Evolutionary conservation across 1,139 yeast genomes (phyloP).

Genomic region (Yamadazyma songkhlaensis): DNA sequence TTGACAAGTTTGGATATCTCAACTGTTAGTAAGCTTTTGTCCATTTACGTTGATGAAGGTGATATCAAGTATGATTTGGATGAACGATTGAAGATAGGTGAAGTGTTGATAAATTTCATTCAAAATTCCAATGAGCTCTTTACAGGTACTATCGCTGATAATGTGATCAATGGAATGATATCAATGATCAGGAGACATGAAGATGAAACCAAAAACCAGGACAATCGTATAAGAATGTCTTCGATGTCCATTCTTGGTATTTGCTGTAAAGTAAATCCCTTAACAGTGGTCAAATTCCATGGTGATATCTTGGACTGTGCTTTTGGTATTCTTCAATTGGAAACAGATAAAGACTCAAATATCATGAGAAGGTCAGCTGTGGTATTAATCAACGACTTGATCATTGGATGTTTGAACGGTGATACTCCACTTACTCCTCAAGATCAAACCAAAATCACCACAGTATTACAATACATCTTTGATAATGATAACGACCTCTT

Average conservation of each 20-base stretch:
- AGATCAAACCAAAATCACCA: slow-evolving; percentile 39
- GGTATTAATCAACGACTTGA: slow-evolving; percentile 62
- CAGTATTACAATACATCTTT: slow-evolving; percentile 40
- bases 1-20: slow-evolving; percentile 47
- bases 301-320: slow-evolving; percentile 69
- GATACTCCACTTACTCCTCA: slow-evolving; percentile 47
- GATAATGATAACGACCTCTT: slow-evolving; percentile 55
- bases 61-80: slow-evolving; percentile 43
- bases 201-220: slow-evolving; percentile 32
- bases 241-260: slow-evolving; percentile 79
- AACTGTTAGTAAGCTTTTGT: slow-evolving; percentile 39
- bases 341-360: slow-evolving; percentile 39
- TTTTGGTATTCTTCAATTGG: slow-evolving; percentile 68
- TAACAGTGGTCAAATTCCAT: slow-evolving; percentile 48
- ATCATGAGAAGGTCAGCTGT: slow-evolving; percentile 75
- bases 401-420: slow-evolving; percentile 42
- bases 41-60: slow-evolving; percentile 37
- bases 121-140: slow-evolving; percentile 48
- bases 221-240: slow-evolving; percentile 73
- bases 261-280: slow-evolving; percentile 58
- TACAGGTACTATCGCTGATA: slow-evolving; percentile 32
- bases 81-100: slow-evolving; percentile 73
- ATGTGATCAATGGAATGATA: slow-evolving; percentile 33
- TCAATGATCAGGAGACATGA: slow-evolving; percentile 32
- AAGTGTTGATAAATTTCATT: slow-evolving; percentile 65